Conservation (phyloP, 345 rosid species). For the Citrus cavaleriei region DNA sequence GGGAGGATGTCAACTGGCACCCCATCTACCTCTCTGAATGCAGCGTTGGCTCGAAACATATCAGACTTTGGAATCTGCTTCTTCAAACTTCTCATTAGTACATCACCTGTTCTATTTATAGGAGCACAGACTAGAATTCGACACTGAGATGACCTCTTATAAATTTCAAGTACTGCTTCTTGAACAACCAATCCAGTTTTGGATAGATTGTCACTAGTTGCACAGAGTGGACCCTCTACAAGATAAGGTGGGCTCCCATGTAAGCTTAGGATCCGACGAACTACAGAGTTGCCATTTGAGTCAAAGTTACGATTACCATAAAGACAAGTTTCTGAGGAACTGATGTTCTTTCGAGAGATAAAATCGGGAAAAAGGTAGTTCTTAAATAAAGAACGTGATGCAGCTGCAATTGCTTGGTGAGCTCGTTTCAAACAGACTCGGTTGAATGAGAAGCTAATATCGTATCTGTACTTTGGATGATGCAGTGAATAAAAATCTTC, state of each 20-base stretch:
- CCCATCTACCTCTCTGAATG: conserved; percentile 32
- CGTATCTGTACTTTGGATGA: conserved; percentile 19
- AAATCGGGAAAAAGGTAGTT: conserved; percentile 30
- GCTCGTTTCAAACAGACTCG: conserved; percentile 39
- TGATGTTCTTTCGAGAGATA: not conserved
- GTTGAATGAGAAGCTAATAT: conserved; percentile 42
- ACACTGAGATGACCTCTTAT: not conserved
- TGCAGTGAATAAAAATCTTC: conserved; percentile 31
- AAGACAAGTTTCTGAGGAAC: not conserved
- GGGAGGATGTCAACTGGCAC: conserved; percentile 27
- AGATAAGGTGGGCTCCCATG: conserved; percentile 26
- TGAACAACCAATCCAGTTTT: conserved; percentile 23
- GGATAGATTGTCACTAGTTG: conserved; percentile 15
- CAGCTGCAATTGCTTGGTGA: conserved; percentile 36
- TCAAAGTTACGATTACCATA: conserved; percentile 2
- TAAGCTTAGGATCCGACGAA: conserved; percentile 10
- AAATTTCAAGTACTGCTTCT: conserved; percentile 27
- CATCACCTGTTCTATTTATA: conserved; percentile 30
- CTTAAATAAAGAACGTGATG: conserved; percentile 15
- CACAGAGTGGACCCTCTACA: conserved; percentile 26
- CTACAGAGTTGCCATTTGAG: conserved; percentile 9
- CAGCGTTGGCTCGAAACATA: conserved; percentile 40
- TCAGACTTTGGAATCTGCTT: conserved; percentile 12
- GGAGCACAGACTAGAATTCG: conserved; percentile 36
- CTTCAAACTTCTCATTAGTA: conserved; percentile 31